Base-by-base conservation (phyloP, 2,329 filamentous ascomycete genomes). In the Scorias spongiosa region DNA sequence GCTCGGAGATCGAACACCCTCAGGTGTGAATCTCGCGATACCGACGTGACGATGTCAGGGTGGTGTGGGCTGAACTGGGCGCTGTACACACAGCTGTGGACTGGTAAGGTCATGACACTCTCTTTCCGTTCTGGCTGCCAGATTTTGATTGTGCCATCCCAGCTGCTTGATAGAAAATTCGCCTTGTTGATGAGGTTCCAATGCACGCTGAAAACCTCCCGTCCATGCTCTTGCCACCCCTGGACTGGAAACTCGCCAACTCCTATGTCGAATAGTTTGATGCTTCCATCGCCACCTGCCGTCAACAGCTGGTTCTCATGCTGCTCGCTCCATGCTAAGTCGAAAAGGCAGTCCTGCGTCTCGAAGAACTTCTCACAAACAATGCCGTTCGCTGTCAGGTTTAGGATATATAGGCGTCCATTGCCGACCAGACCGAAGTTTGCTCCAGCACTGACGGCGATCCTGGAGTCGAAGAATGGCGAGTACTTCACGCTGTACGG, bases 351-450 rank as follows among this genome's bases (percentile, higher is more conserved):
- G 63, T 98, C 91, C 68, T 96, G 93, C 10, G 91, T 98, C 58
- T 95, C 89, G 67, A 89, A 98, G 59, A 76, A 81, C 71, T 91
- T 93, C 62, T 93, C 80, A 41, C 86, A 76, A 43, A 83, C 78
- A 46, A 95, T 82, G 9, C 91, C 91, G 47, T 84, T 77, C 0
- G 85, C 74, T 2, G 86, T 93, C 50, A 98, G 67, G 28, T 81
- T 82, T 20, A 96, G 71, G 46, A 89, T 79, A 59, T 84, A 96
- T 1, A 96, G 67, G 38, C 88, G 78, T 10, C 91, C 91, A 68
- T 98, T 98, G 40, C 91, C 91, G 30, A 98, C 89, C 34, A 98
- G 83, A 34, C 91, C 91, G 66, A 91, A 98, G 70, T 98, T 96
- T 50, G 89, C 79, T n/a, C 87, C 83, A 1, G 84, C 75, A 28